Conservation (phyloP, 352 stramenopile genomes). For the Phytophthora parvispora region DNA sequence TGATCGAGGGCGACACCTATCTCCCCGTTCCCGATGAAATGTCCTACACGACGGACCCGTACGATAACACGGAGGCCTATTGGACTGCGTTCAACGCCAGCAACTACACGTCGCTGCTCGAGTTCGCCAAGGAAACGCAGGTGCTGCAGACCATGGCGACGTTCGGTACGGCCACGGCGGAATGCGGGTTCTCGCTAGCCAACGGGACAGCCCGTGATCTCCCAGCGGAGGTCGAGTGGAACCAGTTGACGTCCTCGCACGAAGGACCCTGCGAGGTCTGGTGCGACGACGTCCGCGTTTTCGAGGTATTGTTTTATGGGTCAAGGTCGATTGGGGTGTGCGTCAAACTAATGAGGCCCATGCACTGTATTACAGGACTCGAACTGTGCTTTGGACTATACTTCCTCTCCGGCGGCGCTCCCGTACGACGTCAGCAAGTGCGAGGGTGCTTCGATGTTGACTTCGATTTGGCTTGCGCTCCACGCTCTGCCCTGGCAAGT, state of each 20-base stretch:
- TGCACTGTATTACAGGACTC: too few species aligned
- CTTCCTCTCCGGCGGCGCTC: neutral
- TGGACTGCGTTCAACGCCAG: slow-evolving; percentile 38
- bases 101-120: slow-evolving; percentile 45
- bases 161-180: slow-evolving; percentile 33
- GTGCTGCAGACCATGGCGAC: slow-evolving; percentile 23
- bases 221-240: slow-evolving; percentile 23
- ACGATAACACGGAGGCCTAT: slow-evolving; percentile 36
- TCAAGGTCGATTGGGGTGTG: too few species aligned
- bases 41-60: slow-evolving; percentile 39
- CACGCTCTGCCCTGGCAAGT: slow-evolving; percentile 41
- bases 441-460: slow-evolving; percentile 26
- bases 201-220: slow-evolving; percentile 35
- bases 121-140: slow-evolving; percentile 27
- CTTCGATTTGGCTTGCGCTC: slow-evolving; percentile 41
- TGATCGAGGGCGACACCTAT: slow-evolving; percentile 45
- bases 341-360: too few species aligned
- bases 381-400: slow-evolving; percentile 16
- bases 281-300: slow-evolving; percentile 44
- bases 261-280: slow-evolving; percentile 49
- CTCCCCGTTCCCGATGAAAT: slow-evolving; percentile 43
- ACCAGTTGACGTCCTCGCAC: slow-evolving; percentile 19
- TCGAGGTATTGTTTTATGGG: too few species aligned
- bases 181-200: slow-evolving; percentile 31
- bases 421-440: slow-evolving; percentile 7